These are phyloP conservation scores for Leccinum subfulvum DNA, from an alignment of 1,284 basidiomycete genomes.

Conservation along the genomic window DNA sequence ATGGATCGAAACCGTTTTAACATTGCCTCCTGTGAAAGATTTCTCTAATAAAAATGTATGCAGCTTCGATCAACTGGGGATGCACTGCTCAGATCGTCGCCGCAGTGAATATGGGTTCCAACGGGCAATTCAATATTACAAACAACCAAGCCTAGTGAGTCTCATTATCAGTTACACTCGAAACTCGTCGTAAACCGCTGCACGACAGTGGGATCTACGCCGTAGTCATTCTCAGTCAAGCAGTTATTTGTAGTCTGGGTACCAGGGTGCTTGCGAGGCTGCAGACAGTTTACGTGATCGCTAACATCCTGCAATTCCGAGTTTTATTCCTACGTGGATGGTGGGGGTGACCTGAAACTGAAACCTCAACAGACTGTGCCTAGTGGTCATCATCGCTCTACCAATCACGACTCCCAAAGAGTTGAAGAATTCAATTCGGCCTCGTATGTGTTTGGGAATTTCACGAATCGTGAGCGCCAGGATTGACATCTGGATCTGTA, in stretches of 20 bases:
- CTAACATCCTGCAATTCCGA: not conserved
- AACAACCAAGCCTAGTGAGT: not conserved
- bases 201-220: not conserved
- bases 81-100: not conserved
- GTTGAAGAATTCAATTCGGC: not conserved
- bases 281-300: not conserved
- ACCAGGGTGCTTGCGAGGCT: constrained; percentile 1
- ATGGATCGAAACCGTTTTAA: not conserved
- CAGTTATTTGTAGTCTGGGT: not conserved
- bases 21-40: not conserved
- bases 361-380: not conserved
- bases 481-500: too few relatives aligned
- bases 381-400: not conserved
- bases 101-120: not conserved
- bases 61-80: constrained; percentile 1
- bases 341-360: not conserved
- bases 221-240: not conserved
- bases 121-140: not conserved
- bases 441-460: constrained; percentile 2
- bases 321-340: not conserved
- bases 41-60: not conserved
- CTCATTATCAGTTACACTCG: not conserved
- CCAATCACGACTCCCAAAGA: not conserved
- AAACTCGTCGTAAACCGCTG: not conserved
- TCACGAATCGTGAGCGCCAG: not conserved